Evolutionary conservation across 306 rosid species (phyloP), one percentile per base, ranked within the genome.

Genomic region (Trifolium pratense): DNA sequence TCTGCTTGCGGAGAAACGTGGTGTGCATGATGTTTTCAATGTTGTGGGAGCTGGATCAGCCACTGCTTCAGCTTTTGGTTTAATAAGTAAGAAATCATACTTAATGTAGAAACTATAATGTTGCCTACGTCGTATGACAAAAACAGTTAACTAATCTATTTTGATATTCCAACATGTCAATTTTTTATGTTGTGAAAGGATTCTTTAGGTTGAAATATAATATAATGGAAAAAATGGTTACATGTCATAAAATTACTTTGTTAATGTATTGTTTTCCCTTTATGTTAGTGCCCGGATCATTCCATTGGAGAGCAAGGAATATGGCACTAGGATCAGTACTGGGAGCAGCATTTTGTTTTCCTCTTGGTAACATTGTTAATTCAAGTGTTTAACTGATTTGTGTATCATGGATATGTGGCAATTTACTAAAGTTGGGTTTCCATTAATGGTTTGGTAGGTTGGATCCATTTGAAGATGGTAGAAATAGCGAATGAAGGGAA

Each of bases 31-130:
- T 81, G 92, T 91, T 68, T 86, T 86, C 75, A 94, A 94, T 75
- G 83, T 89, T 79, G 91, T 78, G 69, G 99, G 91, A 75, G 99
- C 97, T 78, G 96, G 99, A 69, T 94, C 99, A 72, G 96, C 95
- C 66, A 91, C 99, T 52, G 96, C 97, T 59, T 91, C 99, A 16
- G 81, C 91, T 59, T 94, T 91, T 70, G 99, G 97, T 77, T 80
- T 91, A 81, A 84, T 94, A 78, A 55, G 99, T 94, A 91, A 39
- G 96, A 81, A 81, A 42, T 73, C 67, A 70, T 57, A 56, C 59
- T 53, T 6, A 59, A 61, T 29, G 49, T 62, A 31, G 40, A 70
- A 57, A 10, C 29, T 34, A n/a, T n/a, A n/a, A n/a, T n/a, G n/a
- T n/a, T n/a, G n/a, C n/a, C n/a, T n/a, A n/a, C n/a, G n/a, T n/a